Evolutionary conservation across 1,284 basidiomycete species (phyloP), one percentile per base, ranked within the genome.

Genomic region (Boletus smithii): DNA sequence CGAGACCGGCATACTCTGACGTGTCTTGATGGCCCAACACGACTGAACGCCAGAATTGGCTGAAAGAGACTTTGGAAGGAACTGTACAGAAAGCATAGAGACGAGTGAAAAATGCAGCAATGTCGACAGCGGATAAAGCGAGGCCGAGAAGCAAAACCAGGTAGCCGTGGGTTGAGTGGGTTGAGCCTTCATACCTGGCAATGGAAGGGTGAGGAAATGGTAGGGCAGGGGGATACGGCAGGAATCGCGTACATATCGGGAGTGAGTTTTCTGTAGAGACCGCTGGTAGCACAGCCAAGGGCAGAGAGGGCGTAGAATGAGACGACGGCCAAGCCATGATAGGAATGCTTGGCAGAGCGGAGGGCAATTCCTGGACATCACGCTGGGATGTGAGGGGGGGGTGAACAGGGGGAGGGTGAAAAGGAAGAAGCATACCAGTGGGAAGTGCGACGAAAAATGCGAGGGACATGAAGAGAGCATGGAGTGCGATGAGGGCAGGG

Each of bases 391-490:
- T 39, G 39, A 31, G 24, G 20, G 46, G 20, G 16, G 35, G 14
- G 33, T 17, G 36, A 42, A 30, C 3, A 16, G 13, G 39, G 39
- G 16, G 30, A 35, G 29, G 43, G 39, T 42, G 32, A 37, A 23
- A 22, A 18, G 11, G 40, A 27, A 37, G 46, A 49, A 42, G 60
- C 75, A 60, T 63, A 91, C 90, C 82, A 43, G 81, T 72, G 14
- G 90, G 89, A 17, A 91, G 74, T 16, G 82, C 77, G 11, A 81
- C 74, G 57, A 91, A 89, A 67, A 89, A 91, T 8, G 88, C 87
- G 4, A 83, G 59, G 48, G 68, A 72, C 85, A 91, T 88, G 59
- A 79, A 77, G 3, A 82, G 49, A 18, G 72, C 77, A 64, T 93
- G 89, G 3, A 79, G 64, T 33, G 74, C 71, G 70, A 91, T 87